Percentiles rank a stretch among this genome's conserved stretches.
Evolutionary conservation across 257 asterid species (phyloP).

Genomic region (Cinchona pubescens): DNA sequence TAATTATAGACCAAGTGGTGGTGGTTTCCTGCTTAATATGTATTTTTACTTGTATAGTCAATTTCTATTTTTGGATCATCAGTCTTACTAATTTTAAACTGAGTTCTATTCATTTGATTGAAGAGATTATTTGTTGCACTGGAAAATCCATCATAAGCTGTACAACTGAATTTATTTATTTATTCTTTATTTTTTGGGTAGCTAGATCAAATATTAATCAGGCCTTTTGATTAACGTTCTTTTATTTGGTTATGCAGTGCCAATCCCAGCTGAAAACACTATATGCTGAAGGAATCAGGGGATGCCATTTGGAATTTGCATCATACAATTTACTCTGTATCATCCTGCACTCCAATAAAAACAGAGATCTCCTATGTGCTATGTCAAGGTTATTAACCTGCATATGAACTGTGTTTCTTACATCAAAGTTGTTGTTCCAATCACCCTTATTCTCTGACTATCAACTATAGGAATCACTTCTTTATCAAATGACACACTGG

Average conservation of each 20-base stretch:
- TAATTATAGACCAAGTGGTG: background rate
- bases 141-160: background rate
- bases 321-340: slow-evolving; percentile 92
- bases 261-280: slow-evolving; percentile 92
- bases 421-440: background rate
- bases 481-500: background rate
- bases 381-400: slow-evolving; percentile 81
- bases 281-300: slow-evolving; percentile 87
- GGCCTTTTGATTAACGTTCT: slow-evolving; percentile 23
- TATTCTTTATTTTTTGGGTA: too few relatives aligned
- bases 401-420: slow-evolving; percentile 12
- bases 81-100: background rate
- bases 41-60: background rate
- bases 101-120: background rate
- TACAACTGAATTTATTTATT: too few relatives aligned
- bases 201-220: background rate
- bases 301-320: slow-evolving; percentile 90
- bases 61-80: background rate
- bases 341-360: slow-evolving; percentile 79
- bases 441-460: background rate
- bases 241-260: slow-evolving; percentile 63
- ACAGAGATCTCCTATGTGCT: slow-evolving; percentile 87
- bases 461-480: background rate
- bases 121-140: background rate
- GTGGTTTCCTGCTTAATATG: background rate